Evolutionary conservation across 208 protist species (phyloP).

Genomic region (Wallacemonas collosoma): DNA sequence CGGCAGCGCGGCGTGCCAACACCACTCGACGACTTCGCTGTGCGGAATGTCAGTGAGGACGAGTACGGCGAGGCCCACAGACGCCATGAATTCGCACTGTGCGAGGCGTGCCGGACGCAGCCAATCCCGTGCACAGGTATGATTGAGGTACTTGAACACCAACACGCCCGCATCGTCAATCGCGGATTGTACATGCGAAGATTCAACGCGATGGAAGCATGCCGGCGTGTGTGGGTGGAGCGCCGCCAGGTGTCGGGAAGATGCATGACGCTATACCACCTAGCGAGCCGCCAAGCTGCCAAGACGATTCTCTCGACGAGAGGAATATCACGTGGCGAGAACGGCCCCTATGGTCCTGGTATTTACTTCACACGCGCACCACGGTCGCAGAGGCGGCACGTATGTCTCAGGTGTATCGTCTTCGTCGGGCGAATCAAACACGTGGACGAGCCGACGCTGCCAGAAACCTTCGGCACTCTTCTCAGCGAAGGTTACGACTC

Average conservation of each 20-base stretch:
- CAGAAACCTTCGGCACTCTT: not conserved
- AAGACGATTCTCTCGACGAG: not conserved
- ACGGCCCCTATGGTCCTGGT: not conserved
- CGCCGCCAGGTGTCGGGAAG: not conserved
- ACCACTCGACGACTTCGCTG: too few relatives aligned
- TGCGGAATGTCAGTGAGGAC: too few relatives aligned
- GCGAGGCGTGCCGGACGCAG: not conserved
- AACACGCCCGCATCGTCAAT: not conserved
- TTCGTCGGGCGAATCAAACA: conserved; percentile 6
- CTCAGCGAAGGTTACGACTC: not conserved
- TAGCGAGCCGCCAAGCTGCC: not conserved
- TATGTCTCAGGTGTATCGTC: conserved; percentile 6
- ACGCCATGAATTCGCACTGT: not conserved
- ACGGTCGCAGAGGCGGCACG: not conserved
- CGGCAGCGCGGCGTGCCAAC: not conserved
- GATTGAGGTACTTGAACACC: not conserved
- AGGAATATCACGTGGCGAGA: not conserved
- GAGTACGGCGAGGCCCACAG: not conserved
- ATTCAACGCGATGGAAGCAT: not conserved
- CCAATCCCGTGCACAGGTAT: not conserved
- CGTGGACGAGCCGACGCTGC: not conserved
- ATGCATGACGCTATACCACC: conserved; percentile 1
- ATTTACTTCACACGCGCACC: conserved; percentile 1
- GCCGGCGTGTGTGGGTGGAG: not conserved
- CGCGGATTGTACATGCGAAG: not conserved